Evolutionary conservation across 179 eudicot species (phyloP), one percentile per base, ranked within the genome.

Genomic region (Drosera spatulata): DNA sequence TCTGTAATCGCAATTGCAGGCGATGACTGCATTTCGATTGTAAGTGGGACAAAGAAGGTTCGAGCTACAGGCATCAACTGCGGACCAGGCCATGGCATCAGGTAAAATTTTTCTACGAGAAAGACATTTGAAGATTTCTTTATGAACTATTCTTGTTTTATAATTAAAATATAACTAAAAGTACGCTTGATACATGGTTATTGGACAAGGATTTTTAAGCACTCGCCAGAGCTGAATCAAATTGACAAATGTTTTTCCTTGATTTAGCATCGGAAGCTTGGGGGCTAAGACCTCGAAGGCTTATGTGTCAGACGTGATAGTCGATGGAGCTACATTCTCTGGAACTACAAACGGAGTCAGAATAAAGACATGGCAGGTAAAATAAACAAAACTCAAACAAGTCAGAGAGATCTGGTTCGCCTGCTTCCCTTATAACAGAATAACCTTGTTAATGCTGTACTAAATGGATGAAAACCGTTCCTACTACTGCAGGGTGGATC

Each of bases 71-170:
- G 76, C 59, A 68, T 83, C 46, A 70, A 38, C 1, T 88, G 96
- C 49, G 90, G 96, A 43, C 94, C 94, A 45, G 96, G 96, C 11
- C 96, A 88, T 64, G 96, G 96, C 59, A 87, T 87, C 69, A 86
- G 95, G 95, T 86, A 49, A 41, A 6, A 37, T 8, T 63, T 40
- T 40, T 58, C 42, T 42, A 10, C 0, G 0, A 1, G 5, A 5
- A 6, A 52, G 13, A 14, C 15, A 52, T 5, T 11, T 52, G 7
- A 52, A 12, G 7, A 11, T 12, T 5, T 8, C 14, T 8, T 0
- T 10, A 11, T 52, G 5, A 52, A 11, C 13, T 5, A 52, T 52
- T 6, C 10, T 6, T 6, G 49, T 6, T 45, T 45, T 6, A 10
- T 45, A 45, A 7, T 52, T 6, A 1, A 52, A 52, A 6, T 15